Base-by-base conservation (phyloP, 495 filamentous ascomycete species). In the Bathelium albidoporum region DNA sequence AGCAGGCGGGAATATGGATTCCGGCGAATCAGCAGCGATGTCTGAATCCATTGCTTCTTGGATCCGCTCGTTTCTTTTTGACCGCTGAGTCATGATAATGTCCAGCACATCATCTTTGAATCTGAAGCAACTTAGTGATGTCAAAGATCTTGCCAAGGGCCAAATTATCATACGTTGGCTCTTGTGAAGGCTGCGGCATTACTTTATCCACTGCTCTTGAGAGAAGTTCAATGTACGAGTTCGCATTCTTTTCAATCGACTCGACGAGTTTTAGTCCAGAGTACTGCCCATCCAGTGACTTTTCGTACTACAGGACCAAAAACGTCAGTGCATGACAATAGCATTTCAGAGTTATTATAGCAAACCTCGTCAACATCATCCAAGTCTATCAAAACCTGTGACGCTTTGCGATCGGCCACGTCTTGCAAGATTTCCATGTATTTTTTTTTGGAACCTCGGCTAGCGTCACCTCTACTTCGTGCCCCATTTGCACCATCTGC, bases 41-140 rank as follows among this genome's bases (percentile, higher is more conserved):
- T 85, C 83, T 32, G 83, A 84, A 65, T 91, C 88, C 64, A 84
- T 81, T 31, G 84, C 83, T 69, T 86, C 80, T 45, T 79, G 76
- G 63, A 93, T 80, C 2, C 82, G 83, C 63, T 88, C 85, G 72
- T 97, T 98, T 62, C 92, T 87, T 71, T 87, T 88, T 62, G 88
- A 83, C 66, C 94, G 87, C 74, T 95, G 90, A 10, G 89, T 88
- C 85, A 96, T 92, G 66, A 98, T 89, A 31, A 97, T 88, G 75
- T 98, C 94, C 28, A 98, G 81, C 18, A 98, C 95, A 73, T 98
- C 94, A 68, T 96, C 91, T 73, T 97, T 97, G 79, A 95, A 97
- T 43, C 88, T 91, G 66, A 3, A 69, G 62, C 32, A 45, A 43
- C 55, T 59, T 43, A 58, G 32, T 22, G 5, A 28, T 29, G 22